Percentiles rank a stretch among this genome's conserved stretches.
phyloP scores from a whole-genome alignment of 495 filamentous ascomycete species.

The Copromyces sp. region DNA sequence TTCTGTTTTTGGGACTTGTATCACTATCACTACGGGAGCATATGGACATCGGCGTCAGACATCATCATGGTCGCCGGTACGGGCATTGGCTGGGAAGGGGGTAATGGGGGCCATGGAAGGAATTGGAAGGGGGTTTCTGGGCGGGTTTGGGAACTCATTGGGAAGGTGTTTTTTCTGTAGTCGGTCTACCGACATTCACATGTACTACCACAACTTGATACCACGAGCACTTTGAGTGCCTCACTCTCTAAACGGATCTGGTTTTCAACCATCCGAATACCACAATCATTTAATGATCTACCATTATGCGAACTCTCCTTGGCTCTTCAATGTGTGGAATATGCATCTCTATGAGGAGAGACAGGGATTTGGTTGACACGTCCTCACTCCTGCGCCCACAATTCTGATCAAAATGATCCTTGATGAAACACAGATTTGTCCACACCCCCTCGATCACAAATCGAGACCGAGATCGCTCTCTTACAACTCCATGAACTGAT shows the following conservation, averaged over 20 bases:
- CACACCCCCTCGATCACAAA: background rate
- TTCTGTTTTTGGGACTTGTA: slow-evolving; percentile 1
- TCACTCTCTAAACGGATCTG: background rate
- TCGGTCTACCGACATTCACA: background rate
- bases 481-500: background rate
- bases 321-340: background rate
- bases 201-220: background rate
- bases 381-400: background rate
- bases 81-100: background rate
- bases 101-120: background rate
- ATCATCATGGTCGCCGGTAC: background rate
- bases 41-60: slow-evolving; percentile 1
- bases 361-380: background rate
- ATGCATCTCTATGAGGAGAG: background rate
- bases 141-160: background rate
- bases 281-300: background rate
- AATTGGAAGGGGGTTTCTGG: background rate
- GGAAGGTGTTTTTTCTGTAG: background rate
- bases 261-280: background rate
- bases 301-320: background rate
- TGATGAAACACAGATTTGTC: background rate
- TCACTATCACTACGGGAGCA: background rate
- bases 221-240: background rate
- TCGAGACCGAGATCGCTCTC: background rate
- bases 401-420: background rate